phyloP scores from a whole-genome alignment of 164 flowering plant species.

The Chimonanthus praecox region DNA sequence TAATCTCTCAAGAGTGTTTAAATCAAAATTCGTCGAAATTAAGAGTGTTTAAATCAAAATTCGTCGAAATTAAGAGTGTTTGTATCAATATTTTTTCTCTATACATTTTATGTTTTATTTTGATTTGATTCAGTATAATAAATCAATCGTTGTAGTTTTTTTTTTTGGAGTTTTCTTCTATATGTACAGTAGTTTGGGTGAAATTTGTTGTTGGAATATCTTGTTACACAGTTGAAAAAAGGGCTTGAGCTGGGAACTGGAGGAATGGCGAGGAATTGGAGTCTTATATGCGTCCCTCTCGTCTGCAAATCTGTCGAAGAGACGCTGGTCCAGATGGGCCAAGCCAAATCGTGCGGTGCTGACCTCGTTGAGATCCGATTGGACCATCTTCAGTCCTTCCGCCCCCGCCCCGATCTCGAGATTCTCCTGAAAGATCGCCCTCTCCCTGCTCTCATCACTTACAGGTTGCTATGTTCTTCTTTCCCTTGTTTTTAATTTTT shows the following conservation, averaged over 20 bases:
- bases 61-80: too few species aligned
- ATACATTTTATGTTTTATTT: too few species aligned
- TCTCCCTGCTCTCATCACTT: conserved; percentile 31
- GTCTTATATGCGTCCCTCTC: conserved; percentile 48
- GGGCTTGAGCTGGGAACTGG: conserved; percentile 18
- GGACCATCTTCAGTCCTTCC: conserved; percentile 31
- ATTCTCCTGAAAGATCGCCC: conserved; percentile 27
- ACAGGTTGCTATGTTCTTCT: conserved; percentile 22
- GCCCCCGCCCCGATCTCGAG: conserved; percentile 35
- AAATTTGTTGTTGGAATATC: background rate
- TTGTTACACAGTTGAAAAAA: conserved; percentile 20
- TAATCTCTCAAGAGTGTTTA: too few species aligned
- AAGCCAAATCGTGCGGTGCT: conserved; percentile 50
- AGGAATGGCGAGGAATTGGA: conserved; percentile 17
- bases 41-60: too few species aligned
- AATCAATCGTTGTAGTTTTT: too few species aligned
- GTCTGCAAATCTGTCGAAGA: conserved; percentile 42
- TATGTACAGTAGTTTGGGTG: too few species aligned
- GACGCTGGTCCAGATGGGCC: conserved; percentile 36
- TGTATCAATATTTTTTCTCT: too few species aligned
- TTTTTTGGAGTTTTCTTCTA: too few species aligned
- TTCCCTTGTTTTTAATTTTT: background rate
- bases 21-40: too few species aligned
- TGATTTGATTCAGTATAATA: too few species aligned
- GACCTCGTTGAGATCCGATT: conserved; percentile 57